A percentile compares a stretch with the other conserved stretches of the same genome.
Conservation (phyloP, 345 rosid genomes). For the Clausena lansium region DNA sequence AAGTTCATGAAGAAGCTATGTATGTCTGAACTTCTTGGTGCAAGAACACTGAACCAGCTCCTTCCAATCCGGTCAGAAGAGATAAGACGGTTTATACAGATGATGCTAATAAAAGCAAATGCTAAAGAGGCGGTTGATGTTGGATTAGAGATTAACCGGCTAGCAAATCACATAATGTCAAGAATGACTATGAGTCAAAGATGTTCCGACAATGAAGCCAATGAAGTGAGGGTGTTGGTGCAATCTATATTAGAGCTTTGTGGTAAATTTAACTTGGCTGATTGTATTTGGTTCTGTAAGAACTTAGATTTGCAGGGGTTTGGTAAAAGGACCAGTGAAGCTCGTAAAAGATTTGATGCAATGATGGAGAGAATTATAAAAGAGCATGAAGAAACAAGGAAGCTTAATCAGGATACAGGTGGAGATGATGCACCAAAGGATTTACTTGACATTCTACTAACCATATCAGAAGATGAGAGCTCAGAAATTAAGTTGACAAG, state of each 20-base stretch:
- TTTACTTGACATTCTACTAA: conserved; percentile 45
- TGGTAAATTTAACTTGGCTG: conserved; percentile 52
- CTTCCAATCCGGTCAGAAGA: conserved; percentile 41
- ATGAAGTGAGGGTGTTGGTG: conserved; percentile 41
- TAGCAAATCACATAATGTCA: conserved; percentile 38
- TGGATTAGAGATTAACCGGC: conserved; percentile 41
- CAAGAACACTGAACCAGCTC: conserved; percentile 34
- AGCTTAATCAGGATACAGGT: conserved; percentile 20
- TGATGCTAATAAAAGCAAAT: conserved; percentile 31
- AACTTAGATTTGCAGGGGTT: conserved; percentile 51
- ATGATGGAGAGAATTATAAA: conserved; percentile 43
- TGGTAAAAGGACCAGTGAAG: conserved; percentile 31
- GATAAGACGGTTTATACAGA: conserved; percentile 25
- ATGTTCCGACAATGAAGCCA: conserved; percentile 38
- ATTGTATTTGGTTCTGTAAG: conserved; percentile 53
- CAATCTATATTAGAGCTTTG: conserved; percentile 33
- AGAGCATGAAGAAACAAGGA: conserved; percentile 45
- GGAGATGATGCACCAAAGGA: conserved; percentile 27
- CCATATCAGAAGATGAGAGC: conserved; percentile 40
- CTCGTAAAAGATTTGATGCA: conserved; percentile 36
- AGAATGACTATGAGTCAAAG: conserved; percentile 46
- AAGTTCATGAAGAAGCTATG: conserved; percentile 63
- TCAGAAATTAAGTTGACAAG: conserved; percentile 44
- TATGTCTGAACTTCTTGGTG: conserved; percentile 47
- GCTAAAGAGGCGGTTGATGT: conserved; percentile 35